phyloP scores from a whole-genome alignment of 208 protist genomes.

The Novymonas esmeraldas region DNA sequence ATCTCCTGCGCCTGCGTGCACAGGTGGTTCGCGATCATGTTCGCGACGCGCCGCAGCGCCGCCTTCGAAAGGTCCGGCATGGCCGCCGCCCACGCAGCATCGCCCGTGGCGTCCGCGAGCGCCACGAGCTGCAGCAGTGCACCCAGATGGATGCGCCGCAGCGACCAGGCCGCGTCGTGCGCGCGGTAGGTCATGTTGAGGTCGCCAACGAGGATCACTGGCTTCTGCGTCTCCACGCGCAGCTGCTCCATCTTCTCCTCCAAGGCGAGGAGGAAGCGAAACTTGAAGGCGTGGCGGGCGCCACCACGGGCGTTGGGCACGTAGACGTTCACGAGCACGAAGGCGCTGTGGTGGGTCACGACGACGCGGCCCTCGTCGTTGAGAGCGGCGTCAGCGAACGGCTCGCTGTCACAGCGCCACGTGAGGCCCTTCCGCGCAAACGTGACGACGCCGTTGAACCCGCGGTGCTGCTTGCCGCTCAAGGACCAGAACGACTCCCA shows the following conservation, averaged over 20 bases:
- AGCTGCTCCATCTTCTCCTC: conserved; percentile 42
- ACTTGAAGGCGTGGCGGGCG: conserved; percentile 56
- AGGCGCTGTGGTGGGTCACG: conserved; percentile 77
- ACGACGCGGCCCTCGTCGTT: conserved; percentile 86
- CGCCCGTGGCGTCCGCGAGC: conserved; percentile 11
- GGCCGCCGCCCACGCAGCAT: conserved; percentile 36
- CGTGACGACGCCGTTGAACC: conserved; percentile 88
- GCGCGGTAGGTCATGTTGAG: conserved; percentile 86
- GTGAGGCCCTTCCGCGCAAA: conserved; percentile 81
- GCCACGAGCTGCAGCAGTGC: conserved; percentile 34
- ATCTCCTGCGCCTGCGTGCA: conserved; percentile 32
- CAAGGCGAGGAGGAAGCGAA: conserved; percentile 57
- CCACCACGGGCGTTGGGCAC: conserved; percentile 84
- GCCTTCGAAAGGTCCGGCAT: conserved; percentile 37
- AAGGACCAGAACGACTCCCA: conserved; percentile 90
- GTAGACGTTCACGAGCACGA: conserved; percentile 89
- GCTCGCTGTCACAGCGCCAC: conserved; percentile 56
- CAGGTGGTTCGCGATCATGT: conserved; percentile 40
- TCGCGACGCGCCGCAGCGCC: conserved; percentile 35
- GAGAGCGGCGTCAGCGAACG: conserved; percentile 67
- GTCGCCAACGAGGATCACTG: conserved; percentile 82
- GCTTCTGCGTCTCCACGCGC: conserved; percentile 50
- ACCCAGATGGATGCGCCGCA: conserved; percentile 66
- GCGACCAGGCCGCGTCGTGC: conserved; percentile 72
- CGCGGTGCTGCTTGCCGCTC: conserved; percentile 64